Conservation (phyloP, 2,329 filamentous ascomycete species). For the Drechslerella dactyloides region DNA sequence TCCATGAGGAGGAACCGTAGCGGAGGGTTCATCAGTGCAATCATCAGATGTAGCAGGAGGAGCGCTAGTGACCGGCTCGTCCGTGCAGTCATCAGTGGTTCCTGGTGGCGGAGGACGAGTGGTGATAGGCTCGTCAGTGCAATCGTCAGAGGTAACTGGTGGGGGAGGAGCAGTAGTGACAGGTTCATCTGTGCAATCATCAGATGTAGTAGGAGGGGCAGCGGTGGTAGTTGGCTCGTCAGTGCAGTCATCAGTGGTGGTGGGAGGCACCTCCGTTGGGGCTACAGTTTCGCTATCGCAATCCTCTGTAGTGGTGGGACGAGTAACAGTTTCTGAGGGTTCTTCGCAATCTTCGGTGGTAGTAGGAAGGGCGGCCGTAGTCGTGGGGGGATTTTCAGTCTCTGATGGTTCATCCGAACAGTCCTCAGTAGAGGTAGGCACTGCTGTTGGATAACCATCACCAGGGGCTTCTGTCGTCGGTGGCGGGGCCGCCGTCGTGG, state of each 20-base stretch:
- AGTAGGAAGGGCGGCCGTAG: conserved; percentile 27
- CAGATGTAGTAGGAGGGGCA: conserved; percentile 17
- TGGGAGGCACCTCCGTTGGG: conserved; percentile 8
- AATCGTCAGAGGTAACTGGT: conserved; percentile 34
- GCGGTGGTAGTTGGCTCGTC: conserved; percentile 25
- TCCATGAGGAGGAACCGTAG: too few species aligned
- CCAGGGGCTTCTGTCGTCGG: conserved; percentile 24
- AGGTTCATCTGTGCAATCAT: conserved; percentile 42
- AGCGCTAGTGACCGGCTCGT: conserved; percentile 30
- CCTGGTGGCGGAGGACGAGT: conserved; percentile 5
- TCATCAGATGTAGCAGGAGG: conserved; percentile 27
- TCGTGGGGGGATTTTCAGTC: conserved; percentile 23
- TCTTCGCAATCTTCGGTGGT: conserved; percentile 43
- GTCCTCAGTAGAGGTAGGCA: conserved; percentile 36
- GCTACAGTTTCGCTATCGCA: conserved; percentile 25
- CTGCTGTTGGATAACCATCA: conserved; percentile 1
- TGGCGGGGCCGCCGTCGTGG: conserved; percentile 28
- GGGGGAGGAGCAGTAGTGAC: conserved; percentile 18
- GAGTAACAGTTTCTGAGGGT: conserved; percentile 24
- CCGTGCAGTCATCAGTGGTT: conserved; percentile 32
- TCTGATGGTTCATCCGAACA: conserved; percentile 34
- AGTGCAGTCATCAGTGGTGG: conserved; percentile 37
- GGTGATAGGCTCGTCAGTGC: conserved; percentile 32
- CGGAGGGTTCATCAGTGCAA: conserved; percentile 43
- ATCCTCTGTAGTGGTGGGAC: conserved; percentile 18